phyloP scores from a whole-genome alignment of 345 rosid species.

The Excoecaria agallocha region DNA sequence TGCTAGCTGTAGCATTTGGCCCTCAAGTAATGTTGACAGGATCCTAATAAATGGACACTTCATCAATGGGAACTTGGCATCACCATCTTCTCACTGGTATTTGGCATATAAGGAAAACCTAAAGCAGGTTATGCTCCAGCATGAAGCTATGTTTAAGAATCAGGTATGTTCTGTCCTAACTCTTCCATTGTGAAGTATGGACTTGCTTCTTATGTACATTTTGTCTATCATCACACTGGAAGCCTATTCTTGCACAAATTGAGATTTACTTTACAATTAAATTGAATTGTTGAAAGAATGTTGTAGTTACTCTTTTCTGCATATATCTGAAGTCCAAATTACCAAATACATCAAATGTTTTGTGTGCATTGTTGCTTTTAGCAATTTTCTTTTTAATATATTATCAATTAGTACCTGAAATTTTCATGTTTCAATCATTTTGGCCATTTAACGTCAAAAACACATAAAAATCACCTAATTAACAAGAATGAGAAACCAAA shows the following conservation, averaged over 20 bases:
- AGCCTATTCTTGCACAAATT: not conserved
- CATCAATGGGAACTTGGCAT: conserved; percentile 28
- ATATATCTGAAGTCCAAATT: too few species aligned
- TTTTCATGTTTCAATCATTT: too few species aligned
- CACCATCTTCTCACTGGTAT: conserved; percentile 22
- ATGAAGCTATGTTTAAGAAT: conserved; percentile 51
- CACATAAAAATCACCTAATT: too few species aligned
- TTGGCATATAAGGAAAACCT: conserved; percentile 35
- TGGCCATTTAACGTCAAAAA: too few species aligned
- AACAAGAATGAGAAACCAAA: too few species aligned
- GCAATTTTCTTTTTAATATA: too few species aligned
- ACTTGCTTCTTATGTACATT: not conserved
- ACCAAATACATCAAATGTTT: too few species aligned
- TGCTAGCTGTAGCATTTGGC: conserved; percentile 28
- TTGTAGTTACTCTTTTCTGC: too few species aligned
- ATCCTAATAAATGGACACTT: conserved; percentile 25
- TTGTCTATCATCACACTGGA: not conserved
- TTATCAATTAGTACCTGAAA: too few species aligned
- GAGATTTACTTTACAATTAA: too few species aligned
- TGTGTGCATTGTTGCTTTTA: too few species aligned
- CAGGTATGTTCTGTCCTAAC: conserved; percentile 39
- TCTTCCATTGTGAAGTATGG: not conserved
- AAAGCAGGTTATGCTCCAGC: conserved; percentile 56
- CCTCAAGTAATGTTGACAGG: conserved; percentile 28
- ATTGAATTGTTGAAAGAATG: too few species aligned